Evolutionary conservation across 371 early-diverging fungal genomes (phyloP), one percentile per base, ranked within the genome.

Genomic region (Dinochytrium kinnereticum): DNA sequence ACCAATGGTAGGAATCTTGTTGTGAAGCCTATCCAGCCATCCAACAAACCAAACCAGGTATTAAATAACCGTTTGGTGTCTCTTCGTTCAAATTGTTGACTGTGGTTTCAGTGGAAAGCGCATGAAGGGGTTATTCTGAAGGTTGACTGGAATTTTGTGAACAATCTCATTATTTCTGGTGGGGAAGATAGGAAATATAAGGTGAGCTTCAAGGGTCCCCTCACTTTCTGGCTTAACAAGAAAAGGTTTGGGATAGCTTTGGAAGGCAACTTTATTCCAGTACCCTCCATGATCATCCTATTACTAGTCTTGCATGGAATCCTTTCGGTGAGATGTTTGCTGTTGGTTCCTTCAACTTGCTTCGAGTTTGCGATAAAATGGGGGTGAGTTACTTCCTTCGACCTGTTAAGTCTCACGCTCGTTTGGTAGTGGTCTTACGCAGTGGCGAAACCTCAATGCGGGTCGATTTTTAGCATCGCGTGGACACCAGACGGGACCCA

Each of bases 401-500:
- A n/a, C 1, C 28, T 36, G 0, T 21, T 38, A 44, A 55, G 17
- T 2, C 44, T 50, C 39, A 50, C 36, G 38, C 37, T 38, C 13
- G 53, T 40, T 30, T 38, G 5, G 13, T 28, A 87, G 84, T 87
- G 87, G 87, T 85, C 85, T 1, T 82, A 82, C 65, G 84, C 84
- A 1, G 74, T 86, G 65, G 81, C 80, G 49, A 80, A 80, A 53
- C 76, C 83, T 1, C 64, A 80, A 0, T 69, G 79, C 37, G 87
- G 87, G 33, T 83, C 84, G 26, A 79, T 87, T 2, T 84, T 74
- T 44, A 65, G 72, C 51, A 85, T 84, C 68, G 81, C 85, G 19
- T 87, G 87, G 87, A 86, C 86, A 0, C 84, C 85, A 1, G 88
- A 87, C 66, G 86, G 88, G 0, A 85, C 86, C 10, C 85, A 84